Evolutionary conservation across 1,139 yeast species (phyloP).

Genomic region (Yarrowia galli): DNA sequence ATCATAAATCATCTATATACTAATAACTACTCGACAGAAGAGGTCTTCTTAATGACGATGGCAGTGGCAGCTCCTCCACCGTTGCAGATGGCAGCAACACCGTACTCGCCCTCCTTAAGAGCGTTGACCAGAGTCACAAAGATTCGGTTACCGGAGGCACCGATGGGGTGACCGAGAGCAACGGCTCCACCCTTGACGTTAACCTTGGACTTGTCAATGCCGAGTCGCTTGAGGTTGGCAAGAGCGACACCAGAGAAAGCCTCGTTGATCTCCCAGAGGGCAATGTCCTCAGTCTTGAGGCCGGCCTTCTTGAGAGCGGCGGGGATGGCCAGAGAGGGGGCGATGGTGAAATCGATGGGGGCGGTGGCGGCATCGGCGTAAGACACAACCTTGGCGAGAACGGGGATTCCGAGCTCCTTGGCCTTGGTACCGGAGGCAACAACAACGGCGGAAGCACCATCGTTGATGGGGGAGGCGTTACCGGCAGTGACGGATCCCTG

Average conservation of each 20-base stretch:
- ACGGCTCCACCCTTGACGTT: conserved; percentile 97
- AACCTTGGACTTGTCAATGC: conserved; percentile 70
- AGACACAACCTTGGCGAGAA: conserved; percentile 75
- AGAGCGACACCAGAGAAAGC: conserved; percentile 93
- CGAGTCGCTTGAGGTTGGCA: conserved; percentile 76
- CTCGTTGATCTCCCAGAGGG: conserved; percentile 87
- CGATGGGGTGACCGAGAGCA: conserved; percentile 94
- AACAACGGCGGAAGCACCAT: conserved; percentile 92
- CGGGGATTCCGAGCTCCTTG: conserved; percentile 69
- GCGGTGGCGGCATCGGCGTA: conserved; percentile 96
- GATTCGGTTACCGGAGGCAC: conserved; percentile 93
- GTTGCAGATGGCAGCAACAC: conserved; percentile 93
- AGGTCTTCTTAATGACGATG: conserved; percentile 65
- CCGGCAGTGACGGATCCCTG: conserved; percentile 96
- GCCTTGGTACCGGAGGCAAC: conserved; percentile 78
- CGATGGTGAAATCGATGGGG: conserved; percentile 91
- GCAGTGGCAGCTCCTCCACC: conserved; percentile 98
- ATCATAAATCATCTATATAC: conserved; percentile 20
- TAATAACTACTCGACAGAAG: conserved; percentile 42
- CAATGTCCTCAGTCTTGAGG: conserved; percentile 55
- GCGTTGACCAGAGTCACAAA: conserved; percentile 79
- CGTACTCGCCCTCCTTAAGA: conserved; percentile 82
- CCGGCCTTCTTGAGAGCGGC: conserved; percentile 74
- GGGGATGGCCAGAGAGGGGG: conserved; percentile 91
- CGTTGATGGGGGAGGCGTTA: conserved; percentile 89